Percentiles rank a stretch among this genome's conserved stretches.
Evolutionary conservation across 495 filamentous ascomycete genomes (phyloP).

Genomic region (Hypoxylon lienhwacheense): DNA sequence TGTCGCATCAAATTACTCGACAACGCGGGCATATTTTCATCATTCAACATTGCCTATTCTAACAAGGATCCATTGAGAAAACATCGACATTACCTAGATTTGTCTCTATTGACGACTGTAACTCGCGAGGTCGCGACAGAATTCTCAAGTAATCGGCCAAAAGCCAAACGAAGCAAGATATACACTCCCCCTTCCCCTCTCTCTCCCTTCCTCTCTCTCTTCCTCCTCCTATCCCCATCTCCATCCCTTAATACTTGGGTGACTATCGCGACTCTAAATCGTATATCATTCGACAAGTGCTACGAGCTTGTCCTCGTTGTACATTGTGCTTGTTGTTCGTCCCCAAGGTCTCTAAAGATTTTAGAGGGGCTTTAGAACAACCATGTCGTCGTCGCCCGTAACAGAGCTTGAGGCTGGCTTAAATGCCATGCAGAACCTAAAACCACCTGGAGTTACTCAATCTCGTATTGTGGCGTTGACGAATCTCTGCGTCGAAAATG

Average conservation of each 20-base stretch:
- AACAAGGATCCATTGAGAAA: constrained; percentile 14
- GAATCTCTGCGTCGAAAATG: constrained; percentile 79
- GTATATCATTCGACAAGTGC: constrained; percentile 31
- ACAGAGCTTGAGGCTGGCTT: constrained; percentile 87
- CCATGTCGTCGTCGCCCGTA: constrained; percentile 80
- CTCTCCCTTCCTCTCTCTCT: too few species aligned
- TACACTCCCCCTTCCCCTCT: too few species aligned
- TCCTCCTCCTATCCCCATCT: too few species aligned
- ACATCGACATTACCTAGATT: constrained; percentile 25
- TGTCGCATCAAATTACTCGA: constrained; percentile 20
- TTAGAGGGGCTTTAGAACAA: constrained; percentile 25
- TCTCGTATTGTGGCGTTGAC: constrained; percentile 87
- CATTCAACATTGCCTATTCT: constrained; percentile 20
- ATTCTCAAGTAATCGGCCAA: constrained; percentile 31
- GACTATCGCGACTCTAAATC: constrained; percentile 31
- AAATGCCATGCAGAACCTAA: constrained; percentile 86
- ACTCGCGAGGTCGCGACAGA: constrained; percentile 34
- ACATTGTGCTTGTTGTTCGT: constrained; percentile 27
- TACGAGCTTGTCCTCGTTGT: constrained; percentile 30
- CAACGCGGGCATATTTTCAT: constrained; percentile 12
- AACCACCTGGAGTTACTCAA: constrained; percentile 90
- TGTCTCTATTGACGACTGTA: constrained; percentile 30
- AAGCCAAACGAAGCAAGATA: constrained; percentile 5
- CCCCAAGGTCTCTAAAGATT: constrained; percentile 4
- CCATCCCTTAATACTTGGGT: constrained; percentile 30